Conservation (phyloP, 495 filamentous ascomycete species). For the Chaetomium fimeti region DNA sequence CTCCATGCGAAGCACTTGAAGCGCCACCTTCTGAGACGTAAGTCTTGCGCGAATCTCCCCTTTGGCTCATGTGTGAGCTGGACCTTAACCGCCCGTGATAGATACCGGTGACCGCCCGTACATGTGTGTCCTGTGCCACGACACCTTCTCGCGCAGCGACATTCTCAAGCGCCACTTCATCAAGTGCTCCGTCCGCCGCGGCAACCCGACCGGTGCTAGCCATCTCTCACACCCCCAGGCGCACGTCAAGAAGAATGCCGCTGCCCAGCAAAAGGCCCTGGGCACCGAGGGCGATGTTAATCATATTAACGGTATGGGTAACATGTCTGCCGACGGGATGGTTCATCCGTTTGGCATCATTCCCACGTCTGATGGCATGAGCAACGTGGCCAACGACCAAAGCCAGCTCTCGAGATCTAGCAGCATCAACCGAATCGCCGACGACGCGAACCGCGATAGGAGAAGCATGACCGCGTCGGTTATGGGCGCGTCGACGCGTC, state of each 20-base stretch:
- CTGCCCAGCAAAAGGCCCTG: conserved; percentile 57
- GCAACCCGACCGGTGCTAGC: conserved; percentile 87
- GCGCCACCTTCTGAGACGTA: conserved; percentile 89
- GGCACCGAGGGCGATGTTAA: conserved; percentile 47
- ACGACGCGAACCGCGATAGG: conserved; percentile 51
- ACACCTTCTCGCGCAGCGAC: conserved; percentile 98
- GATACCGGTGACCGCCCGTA: conserved; percentile 97
- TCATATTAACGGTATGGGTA: conserved; percentile 54
- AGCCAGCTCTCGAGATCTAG: conserved; percentile 58
- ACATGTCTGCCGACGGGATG: conserved; percentile 52
- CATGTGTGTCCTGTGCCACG: conserved; percentile 92
- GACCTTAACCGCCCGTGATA: conserved; percentile 40
- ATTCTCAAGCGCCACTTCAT: conserved; percentile 98
- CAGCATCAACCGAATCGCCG: conserved; percentile 53
- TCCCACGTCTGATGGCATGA: conserved; percentile 47
- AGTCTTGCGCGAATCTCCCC: conserved; percentile 47
- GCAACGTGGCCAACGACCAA: conserved; percentile 52
- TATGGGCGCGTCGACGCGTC: conserved; percentile 40
- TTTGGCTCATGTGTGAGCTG: conserved; percentile 21
- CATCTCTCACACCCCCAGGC: conserved; percentile 90
- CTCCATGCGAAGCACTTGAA: conserved; percentile 97
- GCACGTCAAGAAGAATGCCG: conserved; percentile 72
- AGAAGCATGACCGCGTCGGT: conserved; percentile 52
- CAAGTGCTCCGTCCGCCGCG: conserved; percentile 92
- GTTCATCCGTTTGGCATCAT: conserved; percentile 51